phyloP scores from a whole-genome alignment of 768 basidiomycete species.

The Trametes punicea region DNA sequence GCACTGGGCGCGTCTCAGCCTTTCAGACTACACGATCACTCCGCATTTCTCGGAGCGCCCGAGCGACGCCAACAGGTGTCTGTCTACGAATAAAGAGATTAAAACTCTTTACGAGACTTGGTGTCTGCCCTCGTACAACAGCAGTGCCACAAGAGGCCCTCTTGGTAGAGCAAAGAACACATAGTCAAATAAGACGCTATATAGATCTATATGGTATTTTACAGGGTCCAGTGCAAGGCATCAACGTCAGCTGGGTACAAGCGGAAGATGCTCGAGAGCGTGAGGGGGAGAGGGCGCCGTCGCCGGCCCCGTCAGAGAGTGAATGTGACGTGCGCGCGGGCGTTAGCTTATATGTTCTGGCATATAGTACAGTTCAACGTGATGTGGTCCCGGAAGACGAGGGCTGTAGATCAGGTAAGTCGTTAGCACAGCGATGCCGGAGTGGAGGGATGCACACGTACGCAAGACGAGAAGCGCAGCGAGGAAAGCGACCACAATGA shows the following conservation, averaged over 20 bases:
- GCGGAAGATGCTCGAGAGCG: slow-evolving; percentile 16
- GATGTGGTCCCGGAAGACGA: slow-evolving; percentile 78
- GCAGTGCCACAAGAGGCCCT: neutral
- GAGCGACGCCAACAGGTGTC: neutral
- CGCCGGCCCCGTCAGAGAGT: slow-evolving; percentile 12
- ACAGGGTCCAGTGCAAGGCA: slow-evolving; percentile 19
- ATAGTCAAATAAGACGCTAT: slow-evolving; percentile 17
- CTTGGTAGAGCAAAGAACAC: neutral
- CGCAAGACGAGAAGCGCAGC: slow-evolving; percentile 81
- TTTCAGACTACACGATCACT: neutral
- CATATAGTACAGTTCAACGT: slow-evolving; percentile 79
- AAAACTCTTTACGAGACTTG: too few species aligned
- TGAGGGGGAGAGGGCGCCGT: neutral
- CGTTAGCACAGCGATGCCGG: slow-evolving; percentile 17
- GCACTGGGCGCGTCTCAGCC: too few species aligned
- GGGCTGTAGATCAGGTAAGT: slow-evolving; percentile 43
- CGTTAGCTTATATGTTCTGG: slow-evolving; percentile 66
- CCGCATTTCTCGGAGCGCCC: slow-evolving; percentile 3
- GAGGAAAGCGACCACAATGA: slow-evolving; percentile 69
- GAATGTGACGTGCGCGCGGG: slow-evolving; percentile 12
- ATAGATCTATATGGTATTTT: slow-evolving; percentile 21
- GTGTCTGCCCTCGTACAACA: too few species aligned
- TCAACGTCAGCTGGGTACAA: slow-evolving; percentile 16
- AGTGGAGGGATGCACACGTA: slow-evolving; percentile 40
- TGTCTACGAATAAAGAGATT: neutral